Evolutionary conservation across 768 basidiomycete species (phyloP).

Genomic region (Mycena floridula): DNA sequence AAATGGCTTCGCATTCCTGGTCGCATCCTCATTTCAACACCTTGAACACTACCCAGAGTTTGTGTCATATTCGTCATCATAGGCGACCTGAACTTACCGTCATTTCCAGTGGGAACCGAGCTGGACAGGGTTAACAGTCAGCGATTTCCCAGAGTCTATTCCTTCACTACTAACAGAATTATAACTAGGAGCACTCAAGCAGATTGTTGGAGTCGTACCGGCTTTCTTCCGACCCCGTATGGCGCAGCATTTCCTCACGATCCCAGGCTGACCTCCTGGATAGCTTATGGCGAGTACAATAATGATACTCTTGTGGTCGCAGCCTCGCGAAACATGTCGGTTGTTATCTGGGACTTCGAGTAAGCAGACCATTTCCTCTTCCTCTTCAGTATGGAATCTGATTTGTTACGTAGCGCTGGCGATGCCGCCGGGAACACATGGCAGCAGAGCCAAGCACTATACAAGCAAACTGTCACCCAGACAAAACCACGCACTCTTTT

Average conservation of each 20-base stretch:
- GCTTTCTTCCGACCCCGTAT: constrained; percentile 23
- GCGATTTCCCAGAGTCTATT: too few relatives aligned
- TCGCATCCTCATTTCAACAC: constrained; percentile 17
- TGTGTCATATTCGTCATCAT: too few relatives aligned
- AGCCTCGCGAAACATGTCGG: neutral
- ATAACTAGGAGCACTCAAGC: constrained; percentile 18
- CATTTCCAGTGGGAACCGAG: constrained; percentile 9
- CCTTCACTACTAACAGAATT: too few relatives aligned
- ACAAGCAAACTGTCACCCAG: neutral
- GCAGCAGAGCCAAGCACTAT: neutral
- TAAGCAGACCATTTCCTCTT: too few relatives aligned
- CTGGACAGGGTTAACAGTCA: constrained; percentile 7
- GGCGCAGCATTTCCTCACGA: too few relatives aligned
- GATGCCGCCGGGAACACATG: neutral
- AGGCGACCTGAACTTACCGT: too few relatives aligned
- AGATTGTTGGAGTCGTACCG: constrained; percentile 17
- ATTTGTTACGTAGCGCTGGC: too few relatives aligned
- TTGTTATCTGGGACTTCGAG: constrained; percentile 7
- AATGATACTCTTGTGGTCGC: constrained; percentile 6
- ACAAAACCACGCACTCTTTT: neutral
- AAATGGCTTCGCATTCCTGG: constrained; percentile 26
- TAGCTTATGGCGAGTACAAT: constrained; percentile 16
- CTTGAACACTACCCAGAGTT: constrained; percentile 7
- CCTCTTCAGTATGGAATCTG: too few relatives aligned
- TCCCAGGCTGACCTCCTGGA: too few relatives aligned